phyloP scores from a whole-genome alignment of 768 basidiomycete species.

The Mycena galericulata region DNA sequence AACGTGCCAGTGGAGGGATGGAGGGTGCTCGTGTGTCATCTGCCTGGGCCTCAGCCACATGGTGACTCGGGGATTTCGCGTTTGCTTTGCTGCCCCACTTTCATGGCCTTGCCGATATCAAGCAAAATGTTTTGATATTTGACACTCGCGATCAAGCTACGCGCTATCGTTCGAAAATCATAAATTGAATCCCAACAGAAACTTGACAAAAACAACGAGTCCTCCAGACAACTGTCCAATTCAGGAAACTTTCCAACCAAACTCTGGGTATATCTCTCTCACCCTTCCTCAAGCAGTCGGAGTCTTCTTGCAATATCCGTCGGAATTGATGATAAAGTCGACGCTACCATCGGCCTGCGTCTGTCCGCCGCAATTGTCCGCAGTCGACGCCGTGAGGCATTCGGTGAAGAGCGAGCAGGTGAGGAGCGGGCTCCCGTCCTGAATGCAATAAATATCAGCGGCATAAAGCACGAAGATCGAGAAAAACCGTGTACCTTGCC shows the following conservation, averaged over 20 bases:
- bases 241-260: slow-evolving; percentile 19
- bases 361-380: slow-evolving; percentile 55
- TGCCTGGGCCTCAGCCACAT: slow-evolving; percentile 16
- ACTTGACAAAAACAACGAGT: slow-evolving; percentile 21
- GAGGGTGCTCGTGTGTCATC: slow-evolving; percentile 18
- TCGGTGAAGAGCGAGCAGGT: slow-evolving; percentile 56
- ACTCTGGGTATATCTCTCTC: slow-evolving; percentile 20
- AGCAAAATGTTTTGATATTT: slow-evolving; percentile 13
- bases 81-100: slow-evolving; percentile 17
- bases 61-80: slow-evolving; percentile 18
- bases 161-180: slow-evolving; percentile 18
- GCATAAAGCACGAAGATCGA: too few relatives aligned
- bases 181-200: slow-evolving; percentile 17
- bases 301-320: slow-evolving; percentile 55
- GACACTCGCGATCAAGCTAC: slow-evolving; percentile 15
- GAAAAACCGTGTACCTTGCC: slow-evolving; percentile 57
- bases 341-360: slow-evolving; percentile 55
- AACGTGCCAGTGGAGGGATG: slow-evolving; percentile 14
- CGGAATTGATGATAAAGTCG: slow-evolving; percentile 55
- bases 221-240: slow-evolving; percentile 20
- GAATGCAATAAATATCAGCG: too few relatives aligned
- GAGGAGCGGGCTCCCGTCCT: slow-evolving; percentile 57
- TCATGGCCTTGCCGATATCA: slow-evolving; percentile 13
- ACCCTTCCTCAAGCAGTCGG: slow-evolving; percentile 20
- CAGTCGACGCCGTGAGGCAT: slow-evolving; percentile 52